These are phyloP conservation scores for Lithospermum erythrorhizon DNA, from an alignment of 257 asterid species.

Conservation along the genomic window DNA sequence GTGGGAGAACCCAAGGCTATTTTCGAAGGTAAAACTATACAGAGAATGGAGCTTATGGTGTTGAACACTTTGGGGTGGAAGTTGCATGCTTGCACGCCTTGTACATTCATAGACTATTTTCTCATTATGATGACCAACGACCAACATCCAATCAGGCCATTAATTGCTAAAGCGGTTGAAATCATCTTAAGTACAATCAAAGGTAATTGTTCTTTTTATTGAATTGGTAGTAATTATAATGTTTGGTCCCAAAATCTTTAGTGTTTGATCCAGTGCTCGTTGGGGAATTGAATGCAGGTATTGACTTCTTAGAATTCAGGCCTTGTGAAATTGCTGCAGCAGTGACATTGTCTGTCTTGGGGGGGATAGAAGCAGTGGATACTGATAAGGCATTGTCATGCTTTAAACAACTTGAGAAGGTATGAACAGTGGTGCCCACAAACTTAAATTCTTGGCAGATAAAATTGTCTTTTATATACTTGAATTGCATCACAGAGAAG, in stretches of 20 bases:
- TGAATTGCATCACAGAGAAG: too few species aligned
- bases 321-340: slow-evolving; percentile 82
- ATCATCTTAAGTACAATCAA: slow-evolving; percentile 39
- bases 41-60: slow-evolving; percentile 68
- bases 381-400: slow-evolving; percentile 39
- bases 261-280: slow-evolving; percentile 21
- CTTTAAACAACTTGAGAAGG: slow-evolving; percentile 47
- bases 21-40: slow-evolving; percentile 52
- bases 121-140: slow-evolving; percentile 24
- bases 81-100: slow-evolving; percentile 54
- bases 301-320: slow-evolving; percentile 76
- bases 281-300: slow-evolving; percentile 52
- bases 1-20: slow-evolving; percentile 47
- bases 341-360: slow-evolving; percentile 42
- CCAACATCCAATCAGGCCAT: slow-evolving; percentile 11
- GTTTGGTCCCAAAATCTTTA: slow-evolving; percentile 1
- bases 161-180: slow-evolving; percentile 35
- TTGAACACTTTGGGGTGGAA: slow-evolving; percentile 61
- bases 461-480: too few species aligned
- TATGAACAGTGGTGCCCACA: slow-evolving; percentile 20
- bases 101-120: slow-evolving; percentile 48
- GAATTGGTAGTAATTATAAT: slow-evolving; percentile 1
- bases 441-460: slow-evolving; percentile 2
- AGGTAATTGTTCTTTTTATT: slow-evolving; percentile 25
- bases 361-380: slow-evolving; percentile 29